Percentiles rank a stretch among this genome's conserved stretches.
Evolutionary conservation across 306 rosid genomes (phyloP).

Genomic region (Castanea crenata): DNA sequence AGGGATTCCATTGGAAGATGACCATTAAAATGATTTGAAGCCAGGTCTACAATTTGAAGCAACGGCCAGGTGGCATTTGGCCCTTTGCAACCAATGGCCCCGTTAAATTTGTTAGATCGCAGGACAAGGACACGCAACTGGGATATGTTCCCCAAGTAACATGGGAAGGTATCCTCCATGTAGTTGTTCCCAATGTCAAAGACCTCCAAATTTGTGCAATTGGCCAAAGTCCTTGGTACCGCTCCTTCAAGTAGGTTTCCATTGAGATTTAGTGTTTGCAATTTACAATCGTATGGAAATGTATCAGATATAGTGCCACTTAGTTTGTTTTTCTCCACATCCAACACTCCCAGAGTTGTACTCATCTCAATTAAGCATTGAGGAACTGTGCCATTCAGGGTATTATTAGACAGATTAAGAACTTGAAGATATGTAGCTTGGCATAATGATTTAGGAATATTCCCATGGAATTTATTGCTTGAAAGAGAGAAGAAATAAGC

Average conservation of each 20-base stretch:
- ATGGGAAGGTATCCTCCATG: not conserved
- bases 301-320: not conserved
- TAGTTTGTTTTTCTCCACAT: constrained; percentile 16
- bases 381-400: constrained; percentile 20
- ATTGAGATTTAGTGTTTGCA: constrained; percentile 27
- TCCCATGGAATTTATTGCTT: not conserved
- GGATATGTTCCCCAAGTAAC: constrained; percentile 18
- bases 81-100: not conserved
- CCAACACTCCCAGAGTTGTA: constrained; percentile 21
- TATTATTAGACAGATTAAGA: constrained; percentile 36
- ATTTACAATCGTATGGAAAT: constrained; percentile 16
- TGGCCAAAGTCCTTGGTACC: constrained; percentile 27
- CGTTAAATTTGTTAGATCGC: constrained; percentile 29
- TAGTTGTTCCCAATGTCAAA: constrained; percentile 38
- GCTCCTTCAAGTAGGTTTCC: constrained; percentile 18
- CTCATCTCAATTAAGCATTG: constrained; percentile 5
- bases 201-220: constrained; percentile 27
- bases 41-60: constrained; percentile 33
- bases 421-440: constrained; percentile 8
- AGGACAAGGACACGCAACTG: constrained; percentile 35
- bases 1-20: not conserved
- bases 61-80: constrained; percentile 6
- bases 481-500: constrained; percentile 31
- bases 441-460: constrained; percentile 36
- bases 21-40: constrained; percentile 34